Evolutionary conservation across 805 yeast species (phyloP).

Genomic region (Tetrapisispora arboricola): DNA sequence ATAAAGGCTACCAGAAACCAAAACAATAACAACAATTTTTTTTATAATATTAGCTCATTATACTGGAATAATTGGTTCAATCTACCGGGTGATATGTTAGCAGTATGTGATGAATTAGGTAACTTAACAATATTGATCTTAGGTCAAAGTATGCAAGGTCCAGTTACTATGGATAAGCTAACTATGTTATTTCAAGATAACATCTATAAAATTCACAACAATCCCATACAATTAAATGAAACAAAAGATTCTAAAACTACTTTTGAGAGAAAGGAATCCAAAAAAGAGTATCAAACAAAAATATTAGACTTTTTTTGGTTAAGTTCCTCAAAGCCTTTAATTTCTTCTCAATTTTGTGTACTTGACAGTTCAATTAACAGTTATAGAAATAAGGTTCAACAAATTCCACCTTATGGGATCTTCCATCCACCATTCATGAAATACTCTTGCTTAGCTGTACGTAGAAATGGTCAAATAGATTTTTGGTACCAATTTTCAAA

Average conservation of each 20-base stretch:
- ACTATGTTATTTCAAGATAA: conserved; percentile 33
- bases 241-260: conserved; percentile 28
- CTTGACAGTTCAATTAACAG: conserved; percentile 20
- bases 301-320: conserved; percentile 36
- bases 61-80: conserved; percentile 56
- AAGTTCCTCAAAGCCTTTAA: conserved; percentile 30
- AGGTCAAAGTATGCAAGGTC: conserved; percentile 35
- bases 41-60: conserved; percentile 36
- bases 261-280: conserved; percentile 32
- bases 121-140: conserved; percentile 47
- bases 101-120: conserved; percentile 65
- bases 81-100: conserved; percentile 63
- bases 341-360: conserved; percentile 25
- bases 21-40: conserved; percentile 14
- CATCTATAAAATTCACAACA: conserved; percentile 23
- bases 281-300: conserved; percentile 27
- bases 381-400: conserved; percentile 26
- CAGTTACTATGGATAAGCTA: conserved; percentile 25
- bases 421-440: conserved; percentile 31
- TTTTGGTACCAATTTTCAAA: conserved; percentile 32
- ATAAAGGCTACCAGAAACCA: conserved; percentile 9
- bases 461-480: conserved; percentile 29
- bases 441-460: conserved; percentile 27
- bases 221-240: conserved; percentile 18
- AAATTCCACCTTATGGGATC: conserved; percentile 27